Evolutionary conservation across 73 alveolate genomes (phyloP).

Genomic region (Stentor roeselii): DNA sequence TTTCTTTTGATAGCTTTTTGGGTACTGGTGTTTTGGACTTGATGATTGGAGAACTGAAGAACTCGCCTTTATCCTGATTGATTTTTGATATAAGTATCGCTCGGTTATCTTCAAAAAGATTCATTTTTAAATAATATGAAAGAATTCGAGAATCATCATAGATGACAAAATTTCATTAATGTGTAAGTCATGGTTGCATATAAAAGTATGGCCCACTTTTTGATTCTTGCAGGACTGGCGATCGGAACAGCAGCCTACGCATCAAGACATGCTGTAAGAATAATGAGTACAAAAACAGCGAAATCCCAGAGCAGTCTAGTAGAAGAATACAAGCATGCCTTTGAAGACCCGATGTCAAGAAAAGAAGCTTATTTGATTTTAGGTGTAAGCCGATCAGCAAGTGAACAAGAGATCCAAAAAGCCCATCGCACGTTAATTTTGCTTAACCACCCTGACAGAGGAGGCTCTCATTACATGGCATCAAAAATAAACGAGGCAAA

Average conservation of each 20-base stretch:
- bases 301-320: no score
- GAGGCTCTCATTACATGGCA: background rate
- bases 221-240: background rate
- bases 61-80: background rate
- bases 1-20: background rate
- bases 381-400: background rate
- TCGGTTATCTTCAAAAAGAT: background rate
- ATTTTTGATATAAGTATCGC: no score
- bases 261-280: background rate
- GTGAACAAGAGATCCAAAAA: background rate
- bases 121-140: background rate
- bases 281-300: background rate
- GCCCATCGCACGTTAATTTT: background rate
- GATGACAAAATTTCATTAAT: no score
- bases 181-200: no score
- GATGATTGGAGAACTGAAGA: background rate
- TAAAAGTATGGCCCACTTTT: background rate
- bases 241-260: background rate
- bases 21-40: background rate
- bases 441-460: background rate
- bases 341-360: background rate
- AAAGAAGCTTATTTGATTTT: background rate
- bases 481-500: background rate
- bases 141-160: no score
- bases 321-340: background rate